A percentile compares a stretch with the other conserved stretches of the same genome.
Conservation (phyloP, 495 filamentous ascomycete species). For the Trichoderma reesei region DNA sequence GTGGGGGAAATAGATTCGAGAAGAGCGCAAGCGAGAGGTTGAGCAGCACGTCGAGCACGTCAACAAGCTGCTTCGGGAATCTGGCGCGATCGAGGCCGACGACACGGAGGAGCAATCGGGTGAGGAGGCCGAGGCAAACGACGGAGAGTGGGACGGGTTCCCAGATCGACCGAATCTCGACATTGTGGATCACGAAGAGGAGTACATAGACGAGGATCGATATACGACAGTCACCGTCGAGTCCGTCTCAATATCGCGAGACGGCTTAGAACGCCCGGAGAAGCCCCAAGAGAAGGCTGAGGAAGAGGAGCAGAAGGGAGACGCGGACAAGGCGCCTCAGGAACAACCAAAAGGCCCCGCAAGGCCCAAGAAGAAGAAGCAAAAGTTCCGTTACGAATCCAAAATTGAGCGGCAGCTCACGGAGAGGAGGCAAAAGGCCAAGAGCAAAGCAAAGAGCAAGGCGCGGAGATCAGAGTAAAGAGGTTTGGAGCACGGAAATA, state of each 20-base stretch:
- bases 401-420: conserved; percentile 63
- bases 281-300: conserved; percentile 39
- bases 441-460: conserved; percentile 39
- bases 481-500: not conserved
- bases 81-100: conserved; percentile 37
- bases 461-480: not conserved
- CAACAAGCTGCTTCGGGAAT: conserved; percentile 49
- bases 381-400: conserved; percentile 86
- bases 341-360: conserved; percentile 18
- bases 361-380: conserved; percentile 67
- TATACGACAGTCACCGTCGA: conserved; percentile 91
- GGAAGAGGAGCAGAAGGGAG: conserved; percentile 29
- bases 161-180: conserved; percentile 34
- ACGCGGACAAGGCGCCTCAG: conserved; percentile 17
- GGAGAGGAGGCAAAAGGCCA: conserved; percentile 55
- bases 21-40: conserved; percentile 68
- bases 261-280: conserved; percentile 42
- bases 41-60: conserved; percentile 69
- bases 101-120: conserved; percentile 21
- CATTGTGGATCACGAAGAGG: conserved; percentile 68
- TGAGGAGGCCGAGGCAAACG: conserved; percentile 30
- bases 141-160: conserved; percentile 53
- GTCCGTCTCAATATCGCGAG: conserved; percentile 70
- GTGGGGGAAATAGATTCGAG: conserved; percentile 50
- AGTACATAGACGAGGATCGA: conserved; percentile 93